Evolutionary conservation across 352 stramenopile species (phyloP), one percentile per base, ranked within the genome.

Genomic region (Chrysophaeum taylorii): DNA sequence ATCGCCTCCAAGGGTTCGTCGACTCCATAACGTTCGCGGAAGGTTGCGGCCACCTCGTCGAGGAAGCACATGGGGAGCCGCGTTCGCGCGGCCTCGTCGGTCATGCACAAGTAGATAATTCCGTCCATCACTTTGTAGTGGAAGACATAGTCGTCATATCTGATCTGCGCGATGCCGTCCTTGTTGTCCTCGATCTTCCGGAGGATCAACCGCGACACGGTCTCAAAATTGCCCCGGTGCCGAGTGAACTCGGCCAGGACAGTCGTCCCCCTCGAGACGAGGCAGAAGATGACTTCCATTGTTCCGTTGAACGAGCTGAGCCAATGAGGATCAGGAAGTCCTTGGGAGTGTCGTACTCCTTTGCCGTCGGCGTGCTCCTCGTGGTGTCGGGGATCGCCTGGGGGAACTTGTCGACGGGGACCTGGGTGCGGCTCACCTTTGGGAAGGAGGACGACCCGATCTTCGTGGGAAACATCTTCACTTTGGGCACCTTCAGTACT

Each of bases 41-140:
- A 97, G 35, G 86, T 80, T 7, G 86, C 81, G 82, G 98, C 96
- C 75, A 98, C 90, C 73, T 98, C 94, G 72, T 97, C 87, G 57
- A 99, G 83, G 79, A 98, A 98, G 25, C 94, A 86, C 75, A 98
- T 98, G 27, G 95, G 91, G 25, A 98, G 83, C 52, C 94, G 89
- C 50, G 93, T 87, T 37, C 79, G 72, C 68, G 81, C 81, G n/a
- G 91, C 83, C 70, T 94, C 85, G 79, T 98, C 94, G 14, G 90
- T 92, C 92, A 98, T 98, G 81, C 95, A 98, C 23, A 99, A 80
- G 78, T 92, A 99, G 62, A 89, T 98, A 71, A 99, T 87, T 18
- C 92, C 86, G 69, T 92, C 81, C 70, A 97, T 87, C 16, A 97
- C 88, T 48, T 97, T 81, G 81, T 98, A 98, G 76, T 98, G 93